Conservation (phyloP, 1,284 basidiomycete species). For the Boletus sp. region DNA sequence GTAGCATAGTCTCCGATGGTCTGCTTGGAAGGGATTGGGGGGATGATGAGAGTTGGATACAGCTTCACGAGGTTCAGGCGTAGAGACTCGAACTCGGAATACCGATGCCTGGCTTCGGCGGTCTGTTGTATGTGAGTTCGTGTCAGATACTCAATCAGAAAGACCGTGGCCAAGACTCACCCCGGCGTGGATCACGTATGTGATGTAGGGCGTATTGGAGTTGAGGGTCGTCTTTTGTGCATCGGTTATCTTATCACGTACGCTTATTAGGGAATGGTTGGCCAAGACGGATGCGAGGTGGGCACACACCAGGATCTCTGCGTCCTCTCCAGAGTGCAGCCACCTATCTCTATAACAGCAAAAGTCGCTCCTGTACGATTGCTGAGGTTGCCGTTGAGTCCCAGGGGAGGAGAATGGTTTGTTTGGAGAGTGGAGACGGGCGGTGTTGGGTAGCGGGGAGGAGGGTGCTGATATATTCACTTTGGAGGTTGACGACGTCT, state of each 20-base stretch:
- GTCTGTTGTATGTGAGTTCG: conserved; percentile 46
- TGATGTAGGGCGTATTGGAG: conserved; percentile 86
- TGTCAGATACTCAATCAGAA: conserved; percentile 5
- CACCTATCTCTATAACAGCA: conserved; percentile 72
- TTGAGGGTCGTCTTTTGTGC: conserved; percentile 93
- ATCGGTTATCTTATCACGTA: conserved; percentile 74
- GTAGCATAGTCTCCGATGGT: conserved; percentile 95
- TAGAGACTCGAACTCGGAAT: conserved; percentile 97
- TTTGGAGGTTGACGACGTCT: conserved; percentile 59
- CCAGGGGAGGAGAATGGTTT: conserved; percentile 55
- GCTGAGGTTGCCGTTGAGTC: conserved; percentile 50
- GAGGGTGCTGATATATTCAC: conserved; percentile 63
- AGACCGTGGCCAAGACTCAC: conserved; percentile 42
- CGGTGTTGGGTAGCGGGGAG: conserved; percentile 51
- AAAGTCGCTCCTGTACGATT: conserved; percentile 64
- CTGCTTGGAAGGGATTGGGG: conserved; percentile 98
- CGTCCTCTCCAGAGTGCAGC: conserved; percentile 76
- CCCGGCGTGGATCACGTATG: conserved; percentile 90
- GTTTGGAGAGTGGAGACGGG: conserved; percentile 42
- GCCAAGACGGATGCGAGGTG: background rate
- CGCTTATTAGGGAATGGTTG: conserved; percentile 13
- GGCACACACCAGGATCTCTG: conserved; percentile 68
- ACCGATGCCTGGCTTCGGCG: conserved; percentile 85
- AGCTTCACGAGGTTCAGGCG: conserved; percentile 81
- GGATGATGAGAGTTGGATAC: conserved; percentile 96